Base-by-base conservation (phyloP, 129 eudicot genomes). In the Lactuca sativa region DNA sequence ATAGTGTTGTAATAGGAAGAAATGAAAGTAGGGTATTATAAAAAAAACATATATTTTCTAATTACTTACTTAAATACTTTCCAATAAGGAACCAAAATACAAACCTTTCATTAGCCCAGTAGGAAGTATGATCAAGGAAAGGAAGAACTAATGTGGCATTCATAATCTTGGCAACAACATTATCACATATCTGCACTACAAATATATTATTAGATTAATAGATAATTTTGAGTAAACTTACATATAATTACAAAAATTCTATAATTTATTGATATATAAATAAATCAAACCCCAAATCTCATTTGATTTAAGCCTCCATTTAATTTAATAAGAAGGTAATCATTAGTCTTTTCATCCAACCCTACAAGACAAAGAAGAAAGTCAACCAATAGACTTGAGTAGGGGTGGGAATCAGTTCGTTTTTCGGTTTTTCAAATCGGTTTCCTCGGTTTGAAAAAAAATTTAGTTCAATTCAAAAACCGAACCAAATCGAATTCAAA, bases 231-330 rank as follows among this genome's bases (percentile, higher is more conserved):
- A 33, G 2, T 36, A 62, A n/a, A 53, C 70, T 66, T 51, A 48
- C 69, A 15, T 62, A 61, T 4, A 6, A 70, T n/a, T n/a, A 56
- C n/a, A 17, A 38, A 38, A 5, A 38, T 41, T 54, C 7, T 6
- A 6, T 0, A 53, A 21, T 70, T 74, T 36, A 74, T 72, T 13
- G 70, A 38, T 72, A 74, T 66, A 65, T 30, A 82, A 43, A 70
- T 81, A 80, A 69, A 82, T 71, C 96, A 76, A 85, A 95, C 99
- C 99, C 99, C 99, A 87, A 95, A 95, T 95, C 99, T 90, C 99
- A 95, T 95, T 83, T 95, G 99, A 84, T 95, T 95, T 70, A 95
- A 86, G 84, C 99, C 99, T 62, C 99, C 99, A 58, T 95, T 95
- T 71, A 97, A 97, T 80, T 95, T 95, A 68, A 87, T 87, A 68